Percentiles rank a stretch among this genome's conserved stretches.
Conservation (phyloP, 2,329 filamentous ascomycete species). For the Fusarium neocosmosporiellum region DNA sequence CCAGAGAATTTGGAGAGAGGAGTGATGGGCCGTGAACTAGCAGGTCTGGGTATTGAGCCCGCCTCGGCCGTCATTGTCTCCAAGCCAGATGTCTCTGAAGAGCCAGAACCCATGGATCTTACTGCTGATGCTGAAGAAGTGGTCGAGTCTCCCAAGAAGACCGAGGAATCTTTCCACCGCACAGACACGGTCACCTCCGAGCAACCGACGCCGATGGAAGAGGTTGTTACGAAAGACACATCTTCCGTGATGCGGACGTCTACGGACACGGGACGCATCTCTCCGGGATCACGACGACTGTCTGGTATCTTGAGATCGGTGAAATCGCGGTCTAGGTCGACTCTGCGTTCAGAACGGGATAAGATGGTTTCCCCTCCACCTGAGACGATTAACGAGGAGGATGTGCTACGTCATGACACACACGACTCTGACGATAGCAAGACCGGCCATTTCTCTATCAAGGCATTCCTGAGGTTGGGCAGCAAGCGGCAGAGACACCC, state of each 20-base stretch:
- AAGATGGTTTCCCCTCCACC: conserved; percentile 51
- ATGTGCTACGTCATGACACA: conserved; percentile 64
- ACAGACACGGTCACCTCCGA: conserved; percentile 42
- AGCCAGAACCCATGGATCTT: conserved; percentile 40
- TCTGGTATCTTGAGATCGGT: conserved; percentile 58
- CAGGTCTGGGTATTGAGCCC: conserved; percentile 67
- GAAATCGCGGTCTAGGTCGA: conserved; percentile 63
- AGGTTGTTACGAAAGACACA: conserved; percentile 37
- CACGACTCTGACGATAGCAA: conserved; percentile 66
- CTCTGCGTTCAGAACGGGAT: conserved; percentile 54
- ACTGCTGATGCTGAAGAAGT: conserved; percentile 33
- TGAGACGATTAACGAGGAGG: conserved; percentile 59
- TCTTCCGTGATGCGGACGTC: conserved; percentile 31
- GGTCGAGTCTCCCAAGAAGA: conserved; percentile 32
- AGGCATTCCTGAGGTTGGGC: conserved; percentile 80
- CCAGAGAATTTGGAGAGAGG: conserved; percentile 70
- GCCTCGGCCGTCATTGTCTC: conserved; percentile 67
- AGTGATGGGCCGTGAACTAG: conserved; percentile 67
- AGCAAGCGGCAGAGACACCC: conserved; percentile 67
- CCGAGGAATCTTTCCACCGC: conserved; percentile 46
- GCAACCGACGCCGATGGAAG: conserved; percentile 37
- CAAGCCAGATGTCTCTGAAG: conserved; percentile 52
- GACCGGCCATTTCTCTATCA: conserved; percentile 66
- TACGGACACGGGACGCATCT: conserved; percentile 37
- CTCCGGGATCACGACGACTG: conserved; percentile 43